Evolutionary conservation across 2,329 filamentous ascomycete genomes (phyloP), one percentile per base, ranked within the genome.

Genomic region (Venturia aucupariae): DNA sequence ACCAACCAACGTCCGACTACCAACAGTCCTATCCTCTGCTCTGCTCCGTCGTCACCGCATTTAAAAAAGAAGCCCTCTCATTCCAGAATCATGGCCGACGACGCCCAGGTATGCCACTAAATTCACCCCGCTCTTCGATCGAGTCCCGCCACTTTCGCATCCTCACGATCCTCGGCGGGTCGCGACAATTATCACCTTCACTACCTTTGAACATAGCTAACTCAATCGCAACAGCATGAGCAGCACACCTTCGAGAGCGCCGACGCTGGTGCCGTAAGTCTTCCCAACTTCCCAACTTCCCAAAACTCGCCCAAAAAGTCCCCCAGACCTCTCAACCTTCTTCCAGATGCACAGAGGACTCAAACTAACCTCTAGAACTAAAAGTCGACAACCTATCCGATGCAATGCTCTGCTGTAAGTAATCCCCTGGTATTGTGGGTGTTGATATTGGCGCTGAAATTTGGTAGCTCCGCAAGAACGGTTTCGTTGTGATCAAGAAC

Each of bases 401-500:
- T 96, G 91, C 94, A 99, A 86, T 99, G 94, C 83, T 99, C 95
- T 83, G 93, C 95, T 75, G 51, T 57, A 35, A 19, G 51, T 57
- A 57, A 35, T 19, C 15, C 51, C 51, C 35, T 35, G 51, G 15
- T 35, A 5, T 35, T 15, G 15, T 10, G 15, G 11, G 35, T 10
- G 51, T 35, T 35, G 27, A n/a, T 35, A 22, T n/a, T 4, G 27
- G 19, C 19, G 15, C 51, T 57, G 51, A 57, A 19, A 11, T 35
- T 7, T 32, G 15, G 48, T n/a, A 57, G 51, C 86, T 99, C 85
- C 90, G 94, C 79, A 97, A 99, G 92, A 96, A 95, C 88, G 93
- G 94, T 72, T 89, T 90, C 86, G 94, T 99, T 80, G 88, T 93
- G 79, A 97, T 99, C 84, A 99, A 99, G 89, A 83, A 85, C 82